A percentile compares a stretch with the other conserved stretches of the same genome.
Evolutionary conservation across 1,284 basidiomycete species (phyloP).

Genomic region (Leccinum solheimii): DNA sequence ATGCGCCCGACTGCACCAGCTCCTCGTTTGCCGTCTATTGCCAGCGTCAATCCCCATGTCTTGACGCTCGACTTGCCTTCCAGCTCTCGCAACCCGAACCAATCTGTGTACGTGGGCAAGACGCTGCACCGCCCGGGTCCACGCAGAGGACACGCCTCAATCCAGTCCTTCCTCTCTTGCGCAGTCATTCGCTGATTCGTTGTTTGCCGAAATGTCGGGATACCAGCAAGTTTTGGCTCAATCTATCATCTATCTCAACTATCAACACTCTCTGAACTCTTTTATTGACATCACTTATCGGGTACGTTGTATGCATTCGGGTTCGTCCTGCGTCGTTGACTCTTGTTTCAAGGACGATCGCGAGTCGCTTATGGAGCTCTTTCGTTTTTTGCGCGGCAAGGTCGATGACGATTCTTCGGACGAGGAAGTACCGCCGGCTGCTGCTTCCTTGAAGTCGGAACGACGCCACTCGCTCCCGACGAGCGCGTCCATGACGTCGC

Average conservation of each 20-base stretch:
- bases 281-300: slow-evolving; percentile 73
- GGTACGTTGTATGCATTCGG: slow-evolving; percentile 43
- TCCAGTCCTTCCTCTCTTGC: slow-evolving; percentile 25
- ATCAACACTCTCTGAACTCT: slow-evolving; percentile 74
- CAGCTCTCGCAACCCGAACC: slow-evolving; percentile 45
- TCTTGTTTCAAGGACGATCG: slow-evolving; percentile 58
- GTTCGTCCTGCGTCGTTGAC: slow-evolving; percentile 5
- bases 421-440: slow-evolving; percentile 18
- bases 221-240: slow-evolving; percentile 23
- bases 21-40: slow-evolving; percentile 26
- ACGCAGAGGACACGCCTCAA: slow-evolving; percentile 22
- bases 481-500: slow-evolving; percentile 58
- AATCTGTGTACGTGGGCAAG: slow-evolving; percentile 49
- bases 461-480: slow-evolving; percentile 71
- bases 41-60: slow-evolving; percentile 17
- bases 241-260: slow-evolving; percentile 67
- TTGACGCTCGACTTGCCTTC: slow-evolving; percentile 25
- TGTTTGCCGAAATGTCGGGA: slow-evolving; percentile 12
- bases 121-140: slow-evolving; percentile 48
- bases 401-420: slow-evolving; percentile 21
- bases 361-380: slow-evolving; percentile 69
- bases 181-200: slow-evolving; percentile 21
- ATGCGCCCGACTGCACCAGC: slow-evolving; percentile 22
- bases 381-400: slow-evolving; percentile 60
- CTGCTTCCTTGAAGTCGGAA: slow-evolving; percentile 49